Evolutionary conservation across 148 eudicot species (phyloP), one percentile per base, ranked within the genome.

Genomic region (Tetragonia tetragonoides): DNA sequence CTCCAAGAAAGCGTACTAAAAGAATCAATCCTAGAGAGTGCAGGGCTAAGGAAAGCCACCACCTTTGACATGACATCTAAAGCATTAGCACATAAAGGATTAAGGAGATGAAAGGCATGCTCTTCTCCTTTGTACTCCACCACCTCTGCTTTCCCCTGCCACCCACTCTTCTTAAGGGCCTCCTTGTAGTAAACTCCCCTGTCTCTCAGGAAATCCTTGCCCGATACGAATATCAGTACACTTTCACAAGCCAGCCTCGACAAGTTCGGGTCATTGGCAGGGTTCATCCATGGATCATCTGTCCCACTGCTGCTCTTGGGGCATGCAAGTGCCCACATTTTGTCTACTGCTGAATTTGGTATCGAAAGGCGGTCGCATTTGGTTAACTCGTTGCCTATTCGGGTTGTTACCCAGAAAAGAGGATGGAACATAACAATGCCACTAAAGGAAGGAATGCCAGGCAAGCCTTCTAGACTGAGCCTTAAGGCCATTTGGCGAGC

Each of bases 261-360:
- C 18, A 86, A 20, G 5, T 39, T 65, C 16, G 84, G 75, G 49
- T 81, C 82, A 53, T 37, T 68, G 18, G 61, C 75, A 21, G 88
- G 88, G 73, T 86, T 83, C 0, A 86, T 21, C 41, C 24, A 5
- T 38, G 86, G 84, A 24, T 86, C 86, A 65, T 83, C 84, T n/a
- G 37, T 7, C 21, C 86, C 88, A n/a, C n/a, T n/a, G 20, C 24
- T 47, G 5, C 38, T 46, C 0, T 7, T 23, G 0, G 84, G 86
- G 69, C 44, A 68, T 1, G 57, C 75, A 10, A 59, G 76, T 3
- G 2, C 2, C 87, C 87, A 82, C 15, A 79, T 5, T 39, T 34
- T 66, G 2, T 56, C 75, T n/a, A 24, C 75, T 17, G 70, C 15
- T n/a, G n/a, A n/a, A 15, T 18, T 10, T 60, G 63, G 63, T 5